These are phyloP conservation scores for Abeoforma whisleri DNA, from an alignment of 78 protist species.

Conservation along the genomic window DNA sequence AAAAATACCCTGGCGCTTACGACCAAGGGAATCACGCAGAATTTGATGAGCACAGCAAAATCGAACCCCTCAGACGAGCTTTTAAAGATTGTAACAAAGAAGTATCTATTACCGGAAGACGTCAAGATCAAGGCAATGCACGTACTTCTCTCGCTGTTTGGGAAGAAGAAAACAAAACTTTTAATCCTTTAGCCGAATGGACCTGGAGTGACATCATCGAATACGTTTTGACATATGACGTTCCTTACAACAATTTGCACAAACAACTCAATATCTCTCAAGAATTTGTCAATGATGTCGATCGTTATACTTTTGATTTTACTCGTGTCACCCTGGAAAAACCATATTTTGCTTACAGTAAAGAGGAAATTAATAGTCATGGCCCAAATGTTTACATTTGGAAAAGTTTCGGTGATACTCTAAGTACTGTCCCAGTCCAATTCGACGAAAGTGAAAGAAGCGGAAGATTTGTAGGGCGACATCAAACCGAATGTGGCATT, in stretches of 20 bases:
- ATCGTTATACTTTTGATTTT: slow-evolving; percentile 36
- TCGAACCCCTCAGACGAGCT: slow-evolving; percentile 41
- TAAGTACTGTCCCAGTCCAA: slow-evolving; percentile 45
- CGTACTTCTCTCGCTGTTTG: slow-evolving; percentile 41
- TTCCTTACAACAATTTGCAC: slow-evolving; percentile 47
- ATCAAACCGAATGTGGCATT: slow-evolving; percentile 54
- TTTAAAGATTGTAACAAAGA: slow-evolving; percentile 24
- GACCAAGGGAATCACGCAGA: slow-evolving; percentile 31
- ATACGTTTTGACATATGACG: slow-evolving; percentile 14
- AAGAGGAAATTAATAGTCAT: not conserved
- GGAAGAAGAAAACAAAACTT: slow-evolving; percentile 43
- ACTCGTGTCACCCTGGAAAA: not conserved
- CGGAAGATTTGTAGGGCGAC: slow-evolving; percentile 50
- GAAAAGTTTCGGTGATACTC: slow-evolving; percentile 50
- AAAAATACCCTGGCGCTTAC: slow-evolving; percentile 37
- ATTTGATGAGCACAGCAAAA: slow-evolving; percentile 47
- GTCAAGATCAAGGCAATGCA: slow-evolving; percentile 48
- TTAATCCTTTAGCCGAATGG: slow-evolving; percentile 56
- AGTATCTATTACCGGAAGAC: slow-evolving; percentile 46
- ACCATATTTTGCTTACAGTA: slow-evolving; percentile 40
- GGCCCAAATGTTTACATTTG: slow-evolving; percentile 44
- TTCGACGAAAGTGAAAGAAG: slow-evolving; percentile 38
- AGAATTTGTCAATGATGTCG: not conserved
- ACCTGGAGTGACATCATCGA: slow-evolving; percentile 44
- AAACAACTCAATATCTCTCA: not conserved